Base-by-base conservation (phyloP, 2,329 filamentous ascomycete genomes). In the Parafenestella ontariensis region DNA sequence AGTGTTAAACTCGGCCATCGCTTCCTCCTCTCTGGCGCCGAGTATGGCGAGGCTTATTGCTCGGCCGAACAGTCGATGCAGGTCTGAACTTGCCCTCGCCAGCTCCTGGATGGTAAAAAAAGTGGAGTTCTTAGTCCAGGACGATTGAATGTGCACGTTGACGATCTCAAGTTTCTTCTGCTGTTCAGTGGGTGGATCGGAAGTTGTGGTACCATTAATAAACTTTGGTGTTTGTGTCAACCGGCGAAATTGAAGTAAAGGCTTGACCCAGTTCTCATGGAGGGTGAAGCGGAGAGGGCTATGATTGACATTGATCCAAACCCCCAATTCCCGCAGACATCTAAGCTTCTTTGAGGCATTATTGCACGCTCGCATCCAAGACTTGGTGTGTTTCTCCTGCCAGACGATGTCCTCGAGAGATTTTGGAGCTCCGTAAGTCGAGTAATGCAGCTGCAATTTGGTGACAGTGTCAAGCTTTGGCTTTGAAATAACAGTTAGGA, bases 361-460 rank as follows among this genome's bases (percentile, higher is more conserved):
- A 18, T 53, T 65, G 52, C 69, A 71, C n/a, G 55, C 59, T 10
- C 55, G 41, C 10, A 9, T 28, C 41, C 41, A 43, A 41, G 59
- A 59, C 11, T 45, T 36, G 9, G 43, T 13, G 46, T 75, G 68
- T 36, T 71, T 72, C 1, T 63, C 53, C 24, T 68, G 65, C 66
- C 64, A 75, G 10, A 54, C 21, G 7, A 40, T 10, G 39, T 72
- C 37, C 1, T 48, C 7, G 11, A 20, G 33, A 3, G 11, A 18
- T 8, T n/a, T 8, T 7, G 71, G 69, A 24, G 49, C 26, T 23
- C 69, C 68, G 45, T 75, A 75, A 1, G 64, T 66, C 9, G 45
- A 31, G 54, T 75, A 74, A 41, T 72, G 58, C 8, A 76, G 50
- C 17, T 73, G 54, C 4, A 76, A 36, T 23, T 64, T 72, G 3